Base-by-base conservation (phyloP, 441 rosid species). In the Arabidopsis lyrata region DNA sequence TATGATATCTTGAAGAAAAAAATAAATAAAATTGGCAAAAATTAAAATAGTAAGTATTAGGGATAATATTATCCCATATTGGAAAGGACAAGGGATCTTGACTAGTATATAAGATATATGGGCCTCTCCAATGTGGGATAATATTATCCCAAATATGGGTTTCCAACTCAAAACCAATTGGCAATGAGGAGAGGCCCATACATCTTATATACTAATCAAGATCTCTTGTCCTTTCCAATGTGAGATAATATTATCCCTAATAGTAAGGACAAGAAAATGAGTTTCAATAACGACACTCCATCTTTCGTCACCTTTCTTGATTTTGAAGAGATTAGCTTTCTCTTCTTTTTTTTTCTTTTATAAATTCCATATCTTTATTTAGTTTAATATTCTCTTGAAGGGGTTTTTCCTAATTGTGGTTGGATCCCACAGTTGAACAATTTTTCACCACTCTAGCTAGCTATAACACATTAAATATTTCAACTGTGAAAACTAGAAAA, bases 221-320 rank as follows among this genome's bases (percentile, higher is more conserved):
- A n/a, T n/a, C n/a, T n/a, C n/a, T n/a, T n/a, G n/a, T n/a, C n/a
- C n/a, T n/a, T n/a, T n/a, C n/a, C n/a, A n/a, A n/a, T n/a, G n/a
- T n/a, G n/a, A n/a, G n/a, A n/a, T n/a, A n/a, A n/a, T n/a, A n/a
- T n/a, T n/a, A n/a, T n/a, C n/a, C n/a, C n/a, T n/a, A n/a, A n/a
- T n/a, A n/a, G n/a, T 32, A 39, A 14, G 50, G 41, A 24, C 63
- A 68, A 47, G 41, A 35, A 53, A 69, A 24, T 59, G 39, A 35
- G 29, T 63, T 58, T 77, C 48, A 77, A 70, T 20, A 77, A 70
- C 80, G 76, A 70, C 76, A 77, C 76, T 63, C 68, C 72, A 77
- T 70, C 80, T 58, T 27, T 70, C 56, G 47, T 50, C 45, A 50
- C 55, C 68, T 77, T 64, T 77, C 76, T 77, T 70, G 72, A 65